Base-by-base conservation (phyloP, 352 stramenopile species). In the Pythium graminicola region DNA sequence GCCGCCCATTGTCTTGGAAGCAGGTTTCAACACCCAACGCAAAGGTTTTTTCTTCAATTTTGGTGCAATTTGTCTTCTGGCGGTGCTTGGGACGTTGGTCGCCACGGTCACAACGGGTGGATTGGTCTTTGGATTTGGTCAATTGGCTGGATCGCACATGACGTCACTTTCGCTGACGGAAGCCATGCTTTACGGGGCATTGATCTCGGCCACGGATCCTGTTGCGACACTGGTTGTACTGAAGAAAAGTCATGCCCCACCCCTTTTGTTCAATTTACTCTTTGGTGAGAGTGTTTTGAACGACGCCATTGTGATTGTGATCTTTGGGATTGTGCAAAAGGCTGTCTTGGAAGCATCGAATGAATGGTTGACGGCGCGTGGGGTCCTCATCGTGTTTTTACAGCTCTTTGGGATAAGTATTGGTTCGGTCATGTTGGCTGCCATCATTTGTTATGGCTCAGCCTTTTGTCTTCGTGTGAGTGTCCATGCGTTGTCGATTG, bases 161-260 rank as follows among this genome's bases (percentile, higher is more conserved):
- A 54, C 50, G 6, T 35, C 41, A 2, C 39, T 67, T 2, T 54
- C 22, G 29, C 35, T 54, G 7, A 39, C 48, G 23, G 89, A 98
- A 57, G 67, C 76, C 2, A 69, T 98, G 26, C 63, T 96, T n/a
- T 98, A 97, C 72, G 89, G 89, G 27, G 62, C 85, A 17, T 69
- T 98, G 9, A 97, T 98, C 44, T 93, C 73, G 6, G 84, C 90
- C 14, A 89, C 97, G 4, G 92, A 98, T 64, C 90, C 92, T 3
- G 89, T 98, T 5, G 88, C 89, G 1, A 97, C 89, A 13, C 63
- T 97, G 17, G 84, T 81, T 1, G 96, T 98, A 45, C 88, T 98
- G 65, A 86, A 86, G 24, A 77, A 74, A 42, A 63, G 62, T 96
- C 19, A 91, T 93, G 59, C 76, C 64, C 61, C 70, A 69, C 47